Conservation (phyloP, 805 yeast species). For the Kuraishia hungarica region DNA sequence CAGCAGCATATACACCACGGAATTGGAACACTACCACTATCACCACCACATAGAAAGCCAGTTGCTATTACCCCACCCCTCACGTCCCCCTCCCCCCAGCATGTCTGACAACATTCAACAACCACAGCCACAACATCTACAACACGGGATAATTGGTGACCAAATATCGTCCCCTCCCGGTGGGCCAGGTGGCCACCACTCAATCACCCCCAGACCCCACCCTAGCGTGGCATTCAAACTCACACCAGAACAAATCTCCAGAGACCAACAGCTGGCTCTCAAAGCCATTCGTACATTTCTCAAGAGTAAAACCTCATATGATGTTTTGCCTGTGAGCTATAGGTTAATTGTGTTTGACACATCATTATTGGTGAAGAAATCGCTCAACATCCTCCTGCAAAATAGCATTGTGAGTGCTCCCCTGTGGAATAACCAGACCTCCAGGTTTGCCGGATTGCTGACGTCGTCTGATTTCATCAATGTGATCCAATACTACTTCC, state of each 20-base stretch:
- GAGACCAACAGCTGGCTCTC: constrained; percentile 68
- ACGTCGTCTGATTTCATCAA: constrained; percentile 91
- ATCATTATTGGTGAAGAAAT: constrained; percentile 79
- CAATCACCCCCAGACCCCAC: not conserved
- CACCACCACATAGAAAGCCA: no score
- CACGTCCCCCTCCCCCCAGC: not conserved
- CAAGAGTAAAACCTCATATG: constrained; percentile 89
- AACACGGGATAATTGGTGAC: not conserved
- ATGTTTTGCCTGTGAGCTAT: constrained; percentile 92
- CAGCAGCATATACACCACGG: no score
- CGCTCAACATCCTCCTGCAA: constrained; percentile 81
- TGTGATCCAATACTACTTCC: constrained; percentile 89
- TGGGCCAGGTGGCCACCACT: not conserved
- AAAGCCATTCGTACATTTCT: constrained; percentile 78
- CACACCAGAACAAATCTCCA: constrained; percentile 24
- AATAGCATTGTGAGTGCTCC: constrained; percentile 96
- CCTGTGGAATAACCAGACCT: constrained; percentile 84
- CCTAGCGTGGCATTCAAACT: not conserved
- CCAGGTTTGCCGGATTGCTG: constrained; percentile 88
- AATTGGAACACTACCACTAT: no score
- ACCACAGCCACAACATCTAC: not conserved
- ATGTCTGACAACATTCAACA: not conserved
- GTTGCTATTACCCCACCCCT: no score
- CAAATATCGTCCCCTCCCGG: not conserved
- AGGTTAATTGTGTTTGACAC: constrained; percentile 91